Evolutionary conservation across 768 basidiomycete species (phyloP).

Genomic region (Boletus edulis): DNA sequence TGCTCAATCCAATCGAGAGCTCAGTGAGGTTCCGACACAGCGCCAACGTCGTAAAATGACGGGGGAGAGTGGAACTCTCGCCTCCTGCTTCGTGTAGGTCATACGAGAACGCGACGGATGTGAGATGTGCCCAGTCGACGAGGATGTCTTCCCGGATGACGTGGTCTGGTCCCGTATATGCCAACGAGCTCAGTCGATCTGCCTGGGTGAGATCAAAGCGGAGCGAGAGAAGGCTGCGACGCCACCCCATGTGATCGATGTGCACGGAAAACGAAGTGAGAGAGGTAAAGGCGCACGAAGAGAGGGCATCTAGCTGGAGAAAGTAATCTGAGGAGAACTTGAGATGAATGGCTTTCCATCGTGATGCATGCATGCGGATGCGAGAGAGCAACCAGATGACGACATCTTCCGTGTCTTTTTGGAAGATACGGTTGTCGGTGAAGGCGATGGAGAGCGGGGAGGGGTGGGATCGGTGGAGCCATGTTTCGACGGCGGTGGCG

Average conservation of each 20-base stretch:
- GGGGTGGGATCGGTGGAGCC: constrained; percentile 22
- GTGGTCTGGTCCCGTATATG: constrained; percentile 26
- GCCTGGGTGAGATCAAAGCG: constrained; percentile 20
- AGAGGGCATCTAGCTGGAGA: constrained; percentile 11
- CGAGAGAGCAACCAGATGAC: constrained; percentile 17
- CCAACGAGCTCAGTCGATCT: constrained; percentile 16
- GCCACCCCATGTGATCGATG: constrained; percentile 29
- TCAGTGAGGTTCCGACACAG: constrained; percentile 19
- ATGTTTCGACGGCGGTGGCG: constrained; percentile 17
- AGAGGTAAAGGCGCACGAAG: constrained; percentile 20
- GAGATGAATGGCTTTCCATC: constrained; percentile 27
- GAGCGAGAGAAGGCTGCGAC: constrained; percentile 18
- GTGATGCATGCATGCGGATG: constrained; percentile 15
- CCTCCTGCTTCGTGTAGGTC: constrained; percentile 25
- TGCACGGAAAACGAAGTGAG: constrained; percentile 23
- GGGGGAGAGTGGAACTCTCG: constrained; percentile 18
- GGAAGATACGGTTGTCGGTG: constrained; percentile 27
- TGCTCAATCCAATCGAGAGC: constrained; percentile 23
- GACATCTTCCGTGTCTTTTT: constrained; percentile 21
- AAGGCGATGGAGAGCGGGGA: constrained; percentile 22
- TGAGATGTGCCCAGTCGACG: constrained; percentile 24
- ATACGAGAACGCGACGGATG: constrained; percentile 24
- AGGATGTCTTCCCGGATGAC: constrained; percentile 21
- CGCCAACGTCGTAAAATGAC: constrained; percentile 15
- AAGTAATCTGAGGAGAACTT: constrained; percentile 30